These are phyloP conservation scores for Meredithiella fracta DNA, from an alignment of 2,329 filamentous ascomycete genomes.

Conservation along the genomic window DNA sequence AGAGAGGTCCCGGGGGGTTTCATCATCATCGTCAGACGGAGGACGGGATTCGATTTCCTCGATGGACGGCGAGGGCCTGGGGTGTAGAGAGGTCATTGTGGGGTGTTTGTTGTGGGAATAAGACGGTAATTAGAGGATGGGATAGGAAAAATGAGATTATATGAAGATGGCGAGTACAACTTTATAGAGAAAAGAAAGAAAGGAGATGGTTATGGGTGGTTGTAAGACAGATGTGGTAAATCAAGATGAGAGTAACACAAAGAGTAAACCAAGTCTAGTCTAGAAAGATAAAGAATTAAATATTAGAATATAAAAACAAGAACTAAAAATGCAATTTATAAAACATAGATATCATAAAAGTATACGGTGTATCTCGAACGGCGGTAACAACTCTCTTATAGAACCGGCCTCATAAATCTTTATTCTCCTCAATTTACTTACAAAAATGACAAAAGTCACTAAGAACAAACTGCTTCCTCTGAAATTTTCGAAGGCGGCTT, in stretches of 20 bases:
- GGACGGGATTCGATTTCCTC: conserved; percentile 1
- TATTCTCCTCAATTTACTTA: too few relatives aligned
- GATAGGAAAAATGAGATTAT: neutral
- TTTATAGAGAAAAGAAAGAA: neutral
- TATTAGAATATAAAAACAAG: too few relatives aligned
- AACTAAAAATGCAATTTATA: too few relatives aligned
- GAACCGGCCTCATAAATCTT: too few relatives aligned
- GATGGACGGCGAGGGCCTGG: neutral
- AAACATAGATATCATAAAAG: too few relatives aligned
- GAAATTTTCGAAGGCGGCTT: too few relatives aligned
- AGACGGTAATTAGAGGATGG: neutral
- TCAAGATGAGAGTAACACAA: neutral
- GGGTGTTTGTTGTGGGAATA: neutral
- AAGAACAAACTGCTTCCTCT: too few relatives aligned
- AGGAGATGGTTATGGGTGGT: too few relatives aligned
- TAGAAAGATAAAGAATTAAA: too few relatives aligned
- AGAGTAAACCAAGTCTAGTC: neutral
- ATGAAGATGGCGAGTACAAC: neutral
- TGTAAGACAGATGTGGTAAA: neutral
- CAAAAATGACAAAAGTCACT: too few relatives aligned
- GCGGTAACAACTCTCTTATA: too few relatives aligned
- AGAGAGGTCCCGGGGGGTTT: neutral
- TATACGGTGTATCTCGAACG: too few relatives aligned
- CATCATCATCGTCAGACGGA: neutral
- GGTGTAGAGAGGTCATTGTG: neutral